A percentile compares a stretch with the other conserved stretches of the same genome.
Conservation (phyloP, 1,284 basidiomycete species). For the Mycosarcoma mackinlayi region DNA sequence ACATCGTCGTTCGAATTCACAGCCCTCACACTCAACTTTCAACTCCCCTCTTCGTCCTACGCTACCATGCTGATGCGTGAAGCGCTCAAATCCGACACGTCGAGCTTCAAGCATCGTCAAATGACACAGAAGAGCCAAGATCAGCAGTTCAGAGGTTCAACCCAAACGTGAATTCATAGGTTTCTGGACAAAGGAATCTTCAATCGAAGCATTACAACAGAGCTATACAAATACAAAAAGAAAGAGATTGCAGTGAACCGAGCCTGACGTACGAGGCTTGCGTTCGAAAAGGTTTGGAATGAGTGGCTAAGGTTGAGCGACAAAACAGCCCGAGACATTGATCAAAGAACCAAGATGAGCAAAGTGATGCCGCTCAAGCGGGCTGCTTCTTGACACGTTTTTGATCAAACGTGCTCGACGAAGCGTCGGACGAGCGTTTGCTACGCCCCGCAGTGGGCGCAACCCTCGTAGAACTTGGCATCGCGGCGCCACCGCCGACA, state of each 20-base stretch:
- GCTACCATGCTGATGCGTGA: constrained; percentile 66
- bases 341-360: not conserved
- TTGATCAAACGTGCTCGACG: constrained; percentile 29
- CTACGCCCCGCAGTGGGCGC: constrained; percentile 23
- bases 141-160: constrained; percentile 38
- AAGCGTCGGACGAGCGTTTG: constrained; percentile 37
- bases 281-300: not conserved
- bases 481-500: constrained; percentile 3
- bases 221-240: constrained; percentile 28
- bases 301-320: too few species aligned
- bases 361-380: constrained; percentile 13
- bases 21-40: constrained; percentile 59
- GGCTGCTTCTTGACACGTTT: constrained; percentile 50
- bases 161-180: not conserved
- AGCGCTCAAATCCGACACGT: constrained; percentile 64
- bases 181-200: not conserved
- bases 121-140: constrained; percentile 56
- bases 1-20: constrained; percentile 31
- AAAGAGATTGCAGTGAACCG: constrained; percentile 4
- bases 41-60: constrained; percentile 62
- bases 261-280: constrained; percentile 1
- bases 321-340: too few species aligned
- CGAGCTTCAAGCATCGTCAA: constrained; percentile 49
- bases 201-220: constrained; percentile 1
- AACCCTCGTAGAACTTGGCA: not conserved